A percentile compares a stretch with the other conserved stretches of the same genome.
Evolutionary conservation across 1,284 basidiomycete species (phyloP).

Genomic region (Trichosporon sp.): DNA sequence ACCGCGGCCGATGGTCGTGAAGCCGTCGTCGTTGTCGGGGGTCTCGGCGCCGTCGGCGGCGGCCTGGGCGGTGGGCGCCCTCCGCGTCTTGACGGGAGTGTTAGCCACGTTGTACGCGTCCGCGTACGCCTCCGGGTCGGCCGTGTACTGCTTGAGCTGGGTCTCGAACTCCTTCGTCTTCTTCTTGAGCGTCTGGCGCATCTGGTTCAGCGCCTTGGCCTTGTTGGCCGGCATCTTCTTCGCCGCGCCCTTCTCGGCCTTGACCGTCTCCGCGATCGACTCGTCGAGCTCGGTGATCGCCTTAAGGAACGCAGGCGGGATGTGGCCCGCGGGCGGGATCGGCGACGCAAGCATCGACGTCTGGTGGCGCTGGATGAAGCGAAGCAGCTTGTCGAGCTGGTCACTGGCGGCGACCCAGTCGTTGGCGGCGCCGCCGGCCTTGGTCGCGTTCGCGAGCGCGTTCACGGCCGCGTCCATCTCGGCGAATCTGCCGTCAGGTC

Average conservation of each 20-base stretch:
- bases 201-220: slow-evolving; percentile 87
- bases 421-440: slow-evolving; percentile 56
- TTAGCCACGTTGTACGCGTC: slow-evolving; percentile 63
- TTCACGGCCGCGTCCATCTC: slow-evolving; percentile 64
- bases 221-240: slow-evolving; percentile 98
- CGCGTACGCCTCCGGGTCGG: slow-evolving; percentile 86
- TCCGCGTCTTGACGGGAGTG: slow-evolving; percentile 34
- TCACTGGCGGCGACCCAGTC: slow-evolving; percentile 92
- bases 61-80: slow-evolving; percentile 52
- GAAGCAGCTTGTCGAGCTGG: slow-evolving; percentile 92
- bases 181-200: slow-evolving; percentile 97
- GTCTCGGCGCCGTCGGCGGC: slow-evolving; percentile 24
- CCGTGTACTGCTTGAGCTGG: slow-evolving; percentile 72
- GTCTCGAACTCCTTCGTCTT: slow-evolving; percentile 81
- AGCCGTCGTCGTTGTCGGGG: slow-evolving; percentile 57
- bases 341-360: slow-evolving; percentile 51
- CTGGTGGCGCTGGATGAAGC: slow-evolving; percentile 84
- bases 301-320: slow-evolving; percentile 82
- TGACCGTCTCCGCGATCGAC: slow-evolving; percentile 67
- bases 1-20: slow-evolving; percentile 87
- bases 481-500: slow-evolving; percentile 38
- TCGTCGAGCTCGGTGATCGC: slow-evolving; percentile 72
- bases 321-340: slow-evolving; percentile 68
- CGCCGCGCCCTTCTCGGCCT: slow-evolving; percentile 78
- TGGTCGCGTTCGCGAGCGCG: slow-evolving; percentile 88